Base-by-base conservation (phyloP, 495 filamentous ascomycete genomes). In the Letharia columbiana region DNA sequence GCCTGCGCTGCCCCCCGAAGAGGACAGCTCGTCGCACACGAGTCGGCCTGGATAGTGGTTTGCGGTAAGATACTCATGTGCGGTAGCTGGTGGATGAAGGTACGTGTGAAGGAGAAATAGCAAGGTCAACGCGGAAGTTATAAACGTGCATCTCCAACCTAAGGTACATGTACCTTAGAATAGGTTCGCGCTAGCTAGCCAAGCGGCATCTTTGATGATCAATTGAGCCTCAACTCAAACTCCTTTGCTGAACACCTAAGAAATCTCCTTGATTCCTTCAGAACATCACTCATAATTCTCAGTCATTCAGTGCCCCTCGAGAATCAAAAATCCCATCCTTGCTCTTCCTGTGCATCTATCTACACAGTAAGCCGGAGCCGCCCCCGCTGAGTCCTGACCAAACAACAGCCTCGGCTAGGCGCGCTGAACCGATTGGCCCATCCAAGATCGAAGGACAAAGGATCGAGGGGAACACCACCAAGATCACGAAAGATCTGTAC, bases 161-260 rank as follows among this genome's bases (percentile, higher is more conserved):
- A 39, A 8, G 37, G 23, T 28, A 28, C 23, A 28, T 28, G 23
- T 28, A 28, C 23, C 23, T 28, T 39, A 39, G 37, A 31, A 15
- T 15, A 49, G 40, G 31, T 59, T 60, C 3, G 54, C 63, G 54
- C 63, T 65, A 65, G 37, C 31, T 2, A 23, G 52, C 52, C 11
- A 35, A 18, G 40, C 42, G 41, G 40, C 37, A 65, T 57, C 39
- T 59, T 28, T 45, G 52, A 33, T 8, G 35, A 57, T 65, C 45
- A 60, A 45, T 65, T 65, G 63, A 65, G 54, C 63, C 63, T 65
- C 63, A 65, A 31, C 11, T 37, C 39, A 17, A 65, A 41, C 11
- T 37, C 39, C 28, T 44, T 57, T 45, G 40, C 50, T 64, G 23
- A 28, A 28, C 23, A 28, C 23, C 23, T 28, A n/a, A 37, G 2